Percentiles rank a stretch among this genome's conserved stretches.
Evolutionary conservation across 768 basidiomycete genomes (phyloP).

Genomic region (Rhizopogon vesiculosus): DNA sequence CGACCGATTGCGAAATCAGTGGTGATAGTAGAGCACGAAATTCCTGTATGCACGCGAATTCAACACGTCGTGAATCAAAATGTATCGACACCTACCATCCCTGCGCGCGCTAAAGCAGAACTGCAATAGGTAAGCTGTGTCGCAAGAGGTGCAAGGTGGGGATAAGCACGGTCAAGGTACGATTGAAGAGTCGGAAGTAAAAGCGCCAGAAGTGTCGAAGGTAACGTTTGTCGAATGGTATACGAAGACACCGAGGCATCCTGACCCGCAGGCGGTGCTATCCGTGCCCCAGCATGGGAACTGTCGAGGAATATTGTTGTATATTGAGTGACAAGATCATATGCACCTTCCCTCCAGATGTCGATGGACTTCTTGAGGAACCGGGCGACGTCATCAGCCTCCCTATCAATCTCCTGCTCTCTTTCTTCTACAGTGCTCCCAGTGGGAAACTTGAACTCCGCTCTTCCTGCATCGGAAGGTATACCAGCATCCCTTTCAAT

Average conservation of each 20-base stretch:
- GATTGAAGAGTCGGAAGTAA: constrained; percentile 64
- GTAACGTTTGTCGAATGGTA: constrained; percentile 25
- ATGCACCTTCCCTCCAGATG: constrained; percentile 86
- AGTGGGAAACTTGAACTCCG: constrained; percentile 8
- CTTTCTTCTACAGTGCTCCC: constrained; percentile 24
- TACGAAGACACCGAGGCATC: constrained; percentile 1
- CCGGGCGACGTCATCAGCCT: constrained; percentile 66
- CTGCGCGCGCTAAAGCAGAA: constrained; percentile 86
- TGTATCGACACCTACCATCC: constrained; percentile 44
- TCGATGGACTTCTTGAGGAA: constrained; percentile 88
- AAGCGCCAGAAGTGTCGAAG: constrained; percentile 31
- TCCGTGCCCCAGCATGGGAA: constrained; percentile 24
- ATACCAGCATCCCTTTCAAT: constrained; percentile 38
- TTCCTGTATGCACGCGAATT: constrained; percentile 29
- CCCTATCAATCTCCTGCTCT: constrained; percentile 47
- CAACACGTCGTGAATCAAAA: not conserved
- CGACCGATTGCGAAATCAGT: constrained; percentile 64
- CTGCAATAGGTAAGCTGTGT: constrained; percentile 95
- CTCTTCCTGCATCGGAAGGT: constrained; percentile 22
- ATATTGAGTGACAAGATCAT: constrained; percentile 89
- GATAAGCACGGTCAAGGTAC: constrained; percentile 58
- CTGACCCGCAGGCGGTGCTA: constrained; percentile 18
- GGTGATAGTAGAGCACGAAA: constrained; percentile 67
- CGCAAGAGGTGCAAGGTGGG: constrained; percentile 73
- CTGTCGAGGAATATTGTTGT: constrained; percentile 85